Percentiles rank a stretch among this genome's conserved stretches.
Evolutionary conservation across 768 basidiomycete species (phyloP).

Genomic region (Mrakia frigida): DNA sequence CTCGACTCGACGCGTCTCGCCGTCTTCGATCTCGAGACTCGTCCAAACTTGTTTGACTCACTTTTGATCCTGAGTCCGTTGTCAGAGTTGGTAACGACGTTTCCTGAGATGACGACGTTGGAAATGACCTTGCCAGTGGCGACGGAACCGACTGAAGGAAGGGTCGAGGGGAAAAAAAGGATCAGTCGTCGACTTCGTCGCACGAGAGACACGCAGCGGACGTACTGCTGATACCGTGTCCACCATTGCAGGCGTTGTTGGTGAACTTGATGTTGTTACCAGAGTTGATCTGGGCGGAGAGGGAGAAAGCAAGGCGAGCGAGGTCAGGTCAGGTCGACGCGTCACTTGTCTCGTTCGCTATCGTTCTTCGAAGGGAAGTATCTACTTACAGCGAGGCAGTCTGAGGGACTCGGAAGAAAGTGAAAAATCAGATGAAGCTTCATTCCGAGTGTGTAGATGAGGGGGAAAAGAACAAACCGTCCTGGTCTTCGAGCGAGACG

Average conservation of each 20-base stretch:
- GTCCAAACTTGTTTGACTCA: too few species aligned
- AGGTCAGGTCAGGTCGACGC: conserved; percentile 58
- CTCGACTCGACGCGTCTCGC: neutral
- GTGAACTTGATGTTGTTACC: conserved; percentile 43
- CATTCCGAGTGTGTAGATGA: too few species aligned
- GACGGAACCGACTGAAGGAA: neutral
- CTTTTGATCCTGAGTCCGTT: conserved; percentile 58
- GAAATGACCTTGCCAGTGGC: conserved; percentile 48
- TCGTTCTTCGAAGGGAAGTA: too few species aligned
- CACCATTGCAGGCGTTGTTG: conserved; percentile 54
- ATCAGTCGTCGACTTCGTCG: too few species aligned
- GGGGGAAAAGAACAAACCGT: too few species aligned
- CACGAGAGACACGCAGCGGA: too few species aligned
- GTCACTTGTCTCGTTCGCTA: conserved; percentile 49
- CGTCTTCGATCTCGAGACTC: neutral
- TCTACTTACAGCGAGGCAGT: too few species aligned
- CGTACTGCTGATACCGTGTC: conserved; percentile 58
- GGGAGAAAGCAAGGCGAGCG: conserved; percentile 35
- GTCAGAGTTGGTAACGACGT: conserved; percentile 51
- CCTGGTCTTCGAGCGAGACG: too few species aligned
- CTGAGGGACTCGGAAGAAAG: too few species aligned
- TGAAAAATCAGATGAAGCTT: too few species aligned
- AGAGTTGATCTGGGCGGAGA: neutral
- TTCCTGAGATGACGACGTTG: conserved; percentile 51
- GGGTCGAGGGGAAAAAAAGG: neutral